phyloP scores from a whole-genome alignment of 495 filamentous ascomycete species.

The Hypoxylon intermedium region DNA sequence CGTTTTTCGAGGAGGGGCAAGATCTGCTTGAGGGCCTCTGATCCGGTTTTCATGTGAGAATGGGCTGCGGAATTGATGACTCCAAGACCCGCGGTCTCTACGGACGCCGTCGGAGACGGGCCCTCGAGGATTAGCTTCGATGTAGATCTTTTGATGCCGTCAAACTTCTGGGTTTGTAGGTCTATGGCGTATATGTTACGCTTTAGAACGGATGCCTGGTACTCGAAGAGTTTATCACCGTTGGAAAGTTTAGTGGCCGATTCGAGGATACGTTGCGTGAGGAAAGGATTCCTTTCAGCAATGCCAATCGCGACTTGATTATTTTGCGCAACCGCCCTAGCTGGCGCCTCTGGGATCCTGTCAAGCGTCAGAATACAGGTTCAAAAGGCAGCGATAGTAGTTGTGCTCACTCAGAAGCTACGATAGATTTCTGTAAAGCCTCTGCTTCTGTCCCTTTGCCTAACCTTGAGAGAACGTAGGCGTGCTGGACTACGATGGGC shows the following conservation, averaged over 20 bases:
- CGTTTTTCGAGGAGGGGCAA: slow-evolving; percentile 75
- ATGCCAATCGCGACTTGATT: slow-evolving; percentile 71
- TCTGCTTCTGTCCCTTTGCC: slow-evolving; percentile 78
- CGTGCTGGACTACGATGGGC: slow-evolving; percentile 85
- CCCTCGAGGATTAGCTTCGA: slow-evolving; percentile 59
- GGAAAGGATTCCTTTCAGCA: slow-evolving; percentile 73
- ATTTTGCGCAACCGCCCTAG: slow-evolving; percentile 77
- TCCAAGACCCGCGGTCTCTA: slow-evolving; percentile 68
- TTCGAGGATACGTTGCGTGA: slow-evolving; percentile 72
- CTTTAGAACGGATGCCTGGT: slow-evolving; percentile 70
- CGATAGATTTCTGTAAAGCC: slow-evolving; percentile 67
- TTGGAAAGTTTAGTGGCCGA: slow-evolving; percentile 62
- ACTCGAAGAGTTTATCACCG: slow-evolving; percentile 77
- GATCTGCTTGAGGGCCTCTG: slow-evolving; percentile 74
- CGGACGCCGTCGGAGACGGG: slow-evolving; percentile 60
- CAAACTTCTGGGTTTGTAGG: slow-evolving; percentile 78
- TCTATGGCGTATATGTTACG: slow-evolving; percentile 76
- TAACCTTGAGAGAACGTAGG: slow-evolving; percentile 76
- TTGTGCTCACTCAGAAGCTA: slow-evolving; percentile 47
- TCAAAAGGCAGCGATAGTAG: neutral
- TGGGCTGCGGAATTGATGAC: slow-evolving; percentile 83
- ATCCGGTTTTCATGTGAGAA: slow-evolving; percentile 66
- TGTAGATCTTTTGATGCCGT: slow-evolving; percentile 73
- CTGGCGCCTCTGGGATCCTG: slow-evolving; percentile 80
- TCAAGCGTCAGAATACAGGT: slow-evolving; percentile 29